Base-by-base conservation (phyloP, 2,329 filamentous ascomycete genomes). In the Hypocrella siamensis region DNA sequence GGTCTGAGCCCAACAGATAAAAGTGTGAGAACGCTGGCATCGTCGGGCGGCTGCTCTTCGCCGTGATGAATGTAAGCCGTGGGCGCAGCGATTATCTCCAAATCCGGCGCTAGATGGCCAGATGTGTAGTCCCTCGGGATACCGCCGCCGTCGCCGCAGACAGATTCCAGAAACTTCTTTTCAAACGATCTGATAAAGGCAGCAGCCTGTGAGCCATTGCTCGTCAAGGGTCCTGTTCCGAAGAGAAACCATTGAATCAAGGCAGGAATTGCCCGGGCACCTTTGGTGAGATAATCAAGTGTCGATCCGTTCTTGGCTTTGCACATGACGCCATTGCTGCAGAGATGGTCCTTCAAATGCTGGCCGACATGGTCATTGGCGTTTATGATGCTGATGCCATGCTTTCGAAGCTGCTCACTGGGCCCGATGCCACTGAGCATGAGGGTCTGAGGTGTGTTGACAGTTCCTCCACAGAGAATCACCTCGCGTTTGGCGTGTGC, bases 321-420 rank as follows among this genome's bases (percentile, higher is more conserved):
- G 30, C 37, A 36, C 11, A 35, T 7, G 16, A 42, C 17, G 15
- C 31, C 36, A 17, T 29, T 32, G n/a, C 36, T 31, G 35, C 34
- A 34, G 11, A 42, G 33, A n/a, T 46, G 46, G 33, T 49, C 46
- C 38, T 41, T 40, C 19, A 47, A 31, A 48, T 76, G 75, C 18
- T 56, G 61, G 17, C 75, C 75, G 10, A 80, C 72, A 26, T 71
- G 73, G 0, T 70, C 71, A 2, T 72, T 58, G 42, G 78, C 60
- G 3, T 56, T 51, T 22, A 74, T 44, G 5, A 71, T 56, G 16
- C 25, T 6, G 21, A 36, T 33, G 10, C 31, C 31, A 19, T 36
- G 34, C 25, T 21, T 29, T 17, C 21, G 19, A 18, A 36, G 28
- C 11, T 36, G 26, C 15, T 29, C 31, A 5, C 28, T 31, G 4